Conservation (phyloP, 495 filamentous ascomycete species). For the Choiromyces venosus region DNA sequence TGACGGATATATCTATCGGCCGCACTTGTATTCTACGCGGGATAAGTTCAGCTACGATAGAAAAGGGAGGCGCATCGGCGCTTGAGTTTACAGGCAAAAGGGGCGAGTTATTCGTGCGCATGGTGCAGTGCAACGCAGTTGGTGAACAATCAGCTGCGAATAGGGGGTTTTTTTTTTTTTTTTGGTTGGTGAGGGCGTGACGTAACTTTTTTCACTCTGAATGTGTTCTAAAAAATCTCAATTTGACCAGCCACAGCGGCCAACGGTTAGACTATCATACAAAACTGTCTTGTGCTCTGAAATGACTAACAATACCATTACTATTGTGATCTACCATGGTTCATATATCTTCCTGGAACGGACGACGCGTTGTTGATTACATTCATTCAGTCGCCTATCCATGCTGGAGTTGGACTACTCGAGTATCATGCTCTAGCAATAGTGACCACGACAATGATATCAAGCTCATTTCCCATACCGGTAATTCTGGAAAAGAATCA, state of each 20-base stretch:
- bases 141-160: background rate
- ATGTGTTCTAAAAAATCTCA: background rate
- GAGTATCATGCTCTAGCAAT: too few species aligned
- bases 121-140: background rate
- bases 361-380: background rate
- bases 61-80: background rate
- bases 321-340: background rate
- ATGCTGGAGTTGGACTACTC: background rate
- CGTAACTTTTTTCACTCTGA: background rate
- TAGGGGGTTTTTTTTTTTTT: background rate
- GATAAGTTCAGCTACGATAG: background rate
- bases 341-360: background rate
- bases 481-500: background rate
- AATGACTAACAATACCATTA: background rate
- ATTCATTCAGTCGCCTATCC: background rate
- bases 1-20: too few species aligned
- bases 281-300: background rate
- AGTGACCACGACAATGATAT: too few species aligned
- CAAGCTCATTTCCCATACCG: too few species aligned
- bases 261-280: too few species aligned
- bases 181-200: background rate
- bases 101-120: background rate
- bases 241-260: background rate
- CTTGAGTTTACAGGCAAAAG: background rate
- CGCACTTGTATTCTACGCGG: background rate